A percentile compares a stretch with the other conserved stretches of the same genome.
Evolutionary conservation across 1,284 basidiomycete species (phyloP).

Genomic region (Fomitopsis schrenkii): DNA sequence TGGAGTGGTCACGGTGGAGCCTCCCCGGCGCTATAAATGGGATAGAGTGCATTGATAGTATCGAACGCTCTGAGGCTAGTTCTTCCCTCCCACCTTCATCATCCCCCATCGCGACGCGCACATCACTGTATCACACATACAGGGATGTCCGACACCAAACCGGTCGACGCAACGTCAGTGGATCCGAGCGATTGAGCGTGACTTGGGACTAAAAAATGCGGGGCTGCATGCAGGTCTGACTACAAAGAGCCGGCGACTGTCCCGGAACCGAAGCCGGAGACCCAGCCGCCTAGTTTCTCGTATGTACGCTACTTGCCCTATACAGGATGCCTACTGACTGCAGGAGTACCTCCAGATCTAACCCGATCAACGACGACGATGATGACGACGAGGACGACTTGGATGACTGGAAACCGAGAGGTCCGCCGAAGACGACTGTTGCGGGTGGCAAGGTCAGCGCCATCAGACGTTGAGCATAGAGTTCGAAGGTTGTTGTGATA

Average conservation of each 20-base stretch:
- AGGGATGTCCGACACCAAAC: neutral
- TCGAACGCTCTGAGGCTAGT: too few relatives aligned
- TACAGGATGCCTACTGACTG: neutral
- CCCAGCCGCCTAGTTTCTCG: neutral
- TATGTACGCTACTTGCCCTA: neutral
- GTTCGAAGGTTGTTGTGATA: neutral
- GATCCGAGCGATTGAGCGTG: neutral
- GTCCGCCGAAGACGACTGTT: neutral
- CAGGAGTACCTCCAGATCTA: neutral
- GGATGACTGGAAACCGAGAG: neutral
- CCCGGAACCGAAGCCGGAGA: neutral
- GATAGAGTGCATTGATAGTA: too few relatives aligned
- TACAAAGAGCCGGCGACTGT: neutral
- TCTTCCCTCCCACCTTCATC: too few relatives aligned
- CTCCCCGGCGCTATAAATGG: too few relatives aligned
- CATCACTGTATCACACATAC: neutral
- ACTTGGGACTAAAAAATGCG: neutral
- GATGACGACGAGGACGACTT: neutral
- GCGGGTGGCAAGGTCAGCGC: neutral
- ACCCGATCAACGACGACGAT: neutral
- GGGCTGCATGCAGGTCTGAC: neutral
- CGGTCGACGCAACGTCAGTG: neutral
- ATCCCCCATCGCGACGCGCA: neutral
- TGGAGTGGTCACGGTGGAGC: too few relatives aligned
- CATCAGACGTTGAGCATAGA: neutral